A percentile compares a stretch with the other conserved stretches of the same genome.
phyloP scores from a whole-genome alignment of 176 grass and related monocot genomes.

The Eragrostis nindensis region DNA sequence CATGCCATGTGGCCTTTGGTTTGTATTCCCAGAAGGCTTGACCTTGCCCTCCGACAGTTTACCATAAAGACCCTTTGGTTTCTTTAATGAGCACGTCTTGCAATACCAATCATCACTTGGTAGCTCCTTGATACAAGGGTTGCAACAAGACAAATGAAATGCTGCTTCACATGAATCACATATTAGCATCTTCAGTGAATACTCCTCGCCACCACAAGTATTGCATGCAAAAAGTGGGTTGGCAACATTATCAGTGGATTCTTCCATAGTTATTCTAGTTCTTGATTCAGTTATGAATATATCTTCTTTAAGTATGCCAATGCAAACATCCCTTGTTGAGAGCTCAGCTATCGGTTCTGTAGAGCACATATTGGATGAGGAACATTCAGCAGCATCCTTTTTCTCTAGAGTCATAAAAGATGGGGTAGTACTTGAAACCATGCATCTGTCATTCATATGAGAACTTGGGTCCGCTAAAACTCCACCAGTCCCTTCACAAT shows the following conservation, averaged over 20 bases:
- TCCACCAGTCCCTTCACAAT: constrained; percentile 24
- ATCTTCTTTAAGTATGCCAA: constrained; percentile 65
- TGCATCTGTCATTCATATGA: constrained; percentile 32
- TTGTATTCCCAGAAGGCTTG: constrained; percentile 39
- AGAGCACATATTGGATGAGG: constrained; percentile 47
- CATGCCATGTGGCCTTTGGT: constrained; percentile 52
- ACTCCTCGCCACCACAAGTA: constrained; percentile 51
- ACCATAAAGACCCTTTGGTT: constrained; percentile 51
- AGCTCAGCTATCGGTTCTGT: constrained; percentile 40
- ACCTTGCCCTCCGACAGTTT: constrained; percentile 43
- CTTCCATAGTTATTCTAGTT: constrained; percentile 37
- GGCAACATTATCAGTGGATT: constrained; percentile 36
- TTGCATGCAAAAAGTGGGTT: constrained; percentile 60
- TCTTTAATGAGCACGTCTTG: constrained; percentile 59
- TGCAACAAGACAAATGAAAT: constrained; percentile 87
- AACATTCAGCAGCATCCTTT: constrained; percentile 55
- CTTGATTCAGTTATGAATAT: constrained; percentile 50
- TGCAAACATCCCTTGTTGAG: constrained; percentile 78
- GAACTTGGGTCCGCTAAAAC: constrained; percentile 39
- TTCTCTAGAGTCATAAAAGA: constrained; percentile 38
- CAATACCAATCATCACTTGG: constrained; percentile 78
- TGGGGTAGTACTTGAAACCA: constrained; percentile 40
- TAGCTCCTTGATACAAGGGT: constrained; percentile 38
- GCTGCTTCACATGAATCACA: constrained; percentile 90
- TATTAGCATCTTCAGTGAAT: constrained; percentile 77